Base-by-base conservation (phyloP, 1,284 basidiomycete genomes). In the Ceratobasidium sp. region DNA sequence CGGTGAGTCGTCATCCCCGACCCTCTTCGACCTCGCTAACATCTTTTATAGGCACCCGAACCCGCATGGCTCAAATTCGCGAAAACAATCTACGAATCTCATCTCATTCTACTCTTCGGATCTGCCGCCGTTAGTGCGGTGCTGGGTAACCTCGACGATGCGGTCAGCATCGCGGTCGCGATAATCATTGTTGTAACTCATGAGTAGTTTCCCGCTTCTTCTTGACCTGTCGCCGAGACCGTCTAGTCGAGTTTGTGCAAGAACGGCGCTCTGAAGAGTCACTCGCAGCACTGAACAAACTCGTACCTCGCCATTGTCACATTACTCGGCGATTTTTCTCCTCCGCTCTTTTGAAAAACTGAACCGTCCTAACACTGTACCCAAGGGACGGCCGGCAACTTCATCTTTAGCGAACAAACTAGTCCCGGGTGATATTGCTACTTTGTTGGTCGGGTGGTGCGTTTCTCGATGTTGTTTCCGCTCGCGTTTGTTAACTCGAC, bases 271-370 rank as follows among this genome's bases (percentile, higher is more conserved):
- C 97, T 0, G 97, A 99, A 85, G 94, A 98, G 86, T 96, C 94
- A 77, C 88, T 99, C 39, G 96, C 98, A 85, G 96, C 97, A 0
- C 89, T 99, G 42, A 98, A 97, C 87, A 98, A 97, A 86, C 93
- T 98, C 55, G 97, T 98, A 15, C 97, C 97, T 0, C 97, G 98
- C 84, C 96, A 97, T 85, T 98, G 96, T 84, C 95, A 98, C 84
- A 91, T 98, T 77, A 88, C 95, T 67, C 93, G 96, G 90, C 94
- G 42, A 89, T 82, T 39, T 10, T 56, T 56, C 10, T n/a, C 6
- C 44, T 73, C 15, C 80, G 79, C 33, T 55, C 12, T 67, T 23
- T 1, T 81, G 51, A 82, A 12, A 2, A 70, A 28, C 46, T 61
- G 10, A 33, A 28, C n/a, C 13, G 40, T 18, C n/a, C 61, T 26